These are phyloP conservation scores for Pseudogymnoascus sp. DNA, from an alignment of 2,329 filamentous ascomycete species.

Conservation along the genomic window DNA sequence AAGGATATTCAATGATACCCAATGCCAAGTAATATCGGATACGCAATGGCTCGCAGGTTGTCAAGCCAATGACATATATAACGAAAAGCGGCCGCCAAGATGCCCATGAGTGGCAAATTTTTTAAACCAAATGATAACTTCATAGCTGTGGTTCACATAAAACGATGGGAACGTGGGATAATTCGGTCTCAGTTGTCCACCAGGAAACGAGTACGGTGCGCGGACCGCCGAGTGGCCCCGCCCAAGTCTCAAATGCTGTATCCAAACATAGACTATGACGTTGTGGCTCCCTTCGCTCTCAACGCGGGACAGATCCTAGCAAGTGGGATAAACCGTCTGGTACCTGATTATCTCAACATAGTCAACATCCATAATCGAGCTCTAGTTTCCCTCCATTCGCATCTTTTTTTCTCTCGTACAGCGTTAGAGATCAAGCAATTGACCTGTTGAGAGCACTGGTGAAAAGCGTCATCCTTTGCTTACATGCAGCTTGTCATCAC, in stretches of 20 bases:
- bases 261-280: slow-evolving; percentile 7
- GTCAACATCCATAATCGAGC: neutral
- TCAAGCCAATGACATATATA: neutral
- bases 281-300: neutral
- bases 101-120: neutral
- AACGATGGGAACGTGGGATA: neutral
- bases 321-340: neutral
- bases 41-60: neutral
- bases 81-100: neutral
- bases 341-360: slow-evolving; percentile 8
- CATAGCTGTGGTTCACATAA: neutral
- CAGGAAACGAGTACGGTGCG: neutral
- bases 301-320: neutral
- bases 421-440: neutral
- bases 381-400: neutral
- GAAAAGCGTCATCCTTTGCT: slow-evolving; percentile 2
- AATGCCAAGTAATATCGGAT: neutral
- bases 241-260: neutral
- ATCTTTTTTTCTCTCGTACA: neutral
- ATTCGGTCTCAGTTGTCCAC: neutral
- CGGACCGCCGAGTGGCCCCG: slow-evolving; percentile 2
- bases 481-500: slow-evolving; percentile 6
- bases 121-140: neutral
- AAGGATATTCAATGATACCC: neutral
- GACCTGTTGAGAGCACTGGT: neutral